These are phyloP conservation scores for Salmacisia buchloeana DNA, from an alignment of 1,284 basidiomycete genomes.

Conservation along the genomic window DNA sequence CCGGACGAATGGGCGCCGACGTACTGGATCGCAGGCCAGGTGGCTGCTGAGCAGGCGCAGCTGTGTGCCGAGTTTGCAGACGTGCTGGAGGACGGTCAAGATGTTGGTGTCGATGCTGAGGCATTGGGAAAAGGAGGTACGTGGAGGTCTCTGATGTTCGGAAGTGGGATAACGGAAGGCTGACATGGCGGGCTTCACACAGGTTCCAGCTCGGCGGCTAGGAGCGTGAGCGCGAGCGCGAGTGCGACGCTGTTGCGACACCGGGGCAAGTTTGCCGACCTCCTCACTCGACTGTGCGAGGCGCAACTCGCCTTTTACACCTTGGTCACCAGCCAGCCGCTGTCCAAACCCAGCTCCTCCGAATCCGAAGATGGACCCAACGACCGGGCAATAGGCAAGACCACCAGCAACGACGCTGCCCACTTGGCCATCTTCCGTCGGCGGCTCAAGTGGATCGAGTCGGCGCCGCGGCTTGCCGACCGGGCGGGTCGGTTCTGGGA, in stretches of 20 bases:
- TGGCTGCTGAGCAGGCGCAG: slow-evolving; percentile 10
- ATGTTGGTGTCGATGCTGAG: background rate
- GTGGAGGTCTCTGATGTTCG: background rate
- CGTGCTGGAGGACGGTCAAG: background rate
- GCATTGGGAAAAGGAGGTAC: background rate
- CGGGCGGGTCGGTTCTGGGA: slow-evolving; percentile 3
- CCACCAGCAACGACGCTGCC: background rate
- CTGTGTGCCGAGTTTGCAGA: background rate
- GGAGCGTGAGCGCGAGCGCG: too few species aligned
- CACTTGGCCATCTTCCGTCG: background rate
- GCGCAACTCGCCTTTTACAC: background rate
- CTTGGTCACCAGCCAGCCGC: background rate
- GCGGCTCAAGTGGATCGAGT: background rate
- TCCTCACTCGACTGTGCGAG: background rate
- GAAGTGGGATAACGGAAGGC: background rate
- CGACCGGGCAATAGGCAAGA: background rate
- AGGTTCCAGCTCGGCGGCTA: background rate
- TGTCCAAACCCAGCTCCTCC: too few species aligned
- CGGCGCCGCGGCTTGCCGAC: background rate
- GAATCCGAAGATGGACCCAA: too few species aligned
- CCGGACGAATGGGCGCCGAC: slow-evolving; percentile 64
- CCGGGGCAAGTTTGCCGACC: background rate
- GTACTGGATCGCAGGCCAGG: slow-evolving; percentile 61
- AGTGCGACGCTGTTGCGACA: slow-evolving; percentile 2
- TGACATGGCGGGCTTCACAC: background rate